Percentiles rank a stretch among this genome's conserved stretches.
Evolutionary conservation across 305 asterid species (phyloP).

Genomic region (Fraxinus sp.): DNA sequence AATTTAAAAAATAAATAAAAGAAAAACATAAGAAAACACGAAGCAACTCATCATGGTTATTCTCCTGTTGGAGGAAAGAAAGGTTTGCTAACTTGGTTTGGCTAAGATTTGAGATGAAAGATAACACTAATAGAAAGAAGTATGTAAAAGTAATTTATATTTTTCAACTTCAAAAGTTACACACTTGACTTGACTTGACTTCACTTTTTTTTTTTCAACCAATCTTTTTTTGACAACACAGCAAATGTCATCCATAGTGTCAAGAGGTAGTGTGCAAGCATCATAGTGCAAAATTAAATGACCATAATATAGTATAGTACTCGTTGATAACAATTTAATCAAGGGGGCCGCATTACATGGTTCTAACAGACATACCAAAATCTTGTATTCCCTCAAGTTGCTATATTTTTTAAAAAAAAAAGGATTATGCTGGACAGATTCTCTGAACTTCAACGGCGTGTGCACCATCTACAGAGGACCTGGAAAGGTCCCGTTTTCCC

Average conservation of each 20-base stretch:
- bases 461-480: constrained; percentile 42
- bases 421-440: not conserved
- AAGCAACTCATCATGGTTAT: too few species aligned
- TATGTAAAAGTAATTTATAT: too few species aligned
- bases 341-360: not conserved
- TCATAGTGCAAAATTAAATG: not conserved
- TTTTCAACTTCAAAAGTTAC: too few species aligned
- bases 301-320: not conserved
- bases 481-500: constrained; percentile 55
- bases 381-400: not conserved
- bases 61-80: too few species aligned
- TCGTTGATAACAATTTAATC: not conserved
- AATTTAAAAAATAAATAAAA: too few species aligned
- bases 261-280: not conserved
- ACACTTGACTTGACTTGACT: too few species aligned
- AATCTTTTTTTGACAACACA: not conserved
- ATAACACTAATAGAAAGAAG: too few species aligned
- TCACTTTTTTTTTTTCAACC: not conserved
- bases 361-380: not conserved
- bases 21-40: too few species aligned
- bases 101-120: too few species aligned
- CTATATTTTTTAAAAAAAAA: not conserved
- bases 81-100: too few species aligned
- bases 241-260: not conserved
- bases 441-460: not conserved